Evolutionary conservation across 768 basidiomycete species (phyloP).

Genomic region (Mycena rebaudengoi): DNA sequence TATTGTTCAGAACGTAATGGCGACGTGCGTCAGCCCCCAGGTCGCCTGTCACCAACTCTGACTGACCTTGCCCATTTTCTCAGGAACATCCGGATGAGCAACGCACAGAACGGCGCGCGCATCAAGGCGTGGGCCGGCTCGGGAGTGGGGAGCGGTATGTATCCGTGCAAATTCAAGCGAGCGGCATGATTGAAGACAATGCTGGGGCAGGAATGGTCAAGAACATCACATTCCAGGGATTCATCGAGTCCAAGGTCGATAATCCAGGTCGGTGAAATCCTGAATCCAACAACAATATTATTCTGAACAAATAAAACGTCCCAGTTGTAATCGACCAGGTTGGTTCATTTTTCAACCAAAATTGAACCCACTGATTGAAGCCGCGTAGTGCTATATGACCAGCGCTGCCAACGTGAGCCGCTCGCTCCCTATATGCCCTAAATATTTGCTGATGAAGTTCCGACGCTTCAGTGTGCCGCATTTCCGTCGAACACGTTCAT

Average conservation of each 20-base stretch:
- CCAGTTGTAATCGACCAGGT: slow-evolving; percentile 69
- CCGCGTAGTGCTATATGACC: slow-evolving; percentile 56
- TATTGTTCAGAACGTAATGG: slow-evolving; percentile 68
- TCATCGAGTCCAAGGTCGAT: slow-evolving; percentile 62
- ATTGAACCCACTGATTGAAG: background rate
- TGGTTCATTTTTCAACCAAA: background rate
- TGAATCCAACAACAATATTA: too few relatives aligned
- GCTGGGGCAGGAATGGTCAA: too few relatives aligned
- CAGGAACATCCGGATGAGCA: slow-evolving; percentile 66
- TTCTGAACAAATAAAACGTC: too few relatives aligned
- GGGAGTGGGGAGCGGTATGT: slow-evolving; percentile 64
- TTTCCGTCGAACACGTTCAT: slow-evolving; percentile 65
- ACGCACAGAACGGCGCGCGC: slow-evolving; percentile 71
- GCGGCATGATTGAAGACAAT: too few relatives aligned
- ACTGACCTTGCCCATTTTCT: background rate
- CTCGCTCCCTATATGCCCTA: background rate
- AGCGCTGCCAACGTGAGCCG: slow-evolving; percentile 40
- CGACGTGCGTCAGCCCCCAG: slow-evolving; percentile 45
- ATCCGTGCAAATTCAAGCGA: too few relatives aligned
- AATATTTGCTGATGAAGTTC: background rate
- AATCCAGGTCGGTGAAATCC: too few relatives aligned
- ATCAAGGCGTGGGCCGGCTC: slow-evolving; percentile 75
- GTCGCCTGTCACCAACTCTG: background rate
- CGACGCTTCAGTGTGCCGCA: slow-evolving; percentile 59
- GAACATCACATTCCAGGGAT: slow-evolving; percentile 63